Base-by-base conservation (phyloP, 768 basidiomycete species). In the Kwoniella sp. region DNA sequence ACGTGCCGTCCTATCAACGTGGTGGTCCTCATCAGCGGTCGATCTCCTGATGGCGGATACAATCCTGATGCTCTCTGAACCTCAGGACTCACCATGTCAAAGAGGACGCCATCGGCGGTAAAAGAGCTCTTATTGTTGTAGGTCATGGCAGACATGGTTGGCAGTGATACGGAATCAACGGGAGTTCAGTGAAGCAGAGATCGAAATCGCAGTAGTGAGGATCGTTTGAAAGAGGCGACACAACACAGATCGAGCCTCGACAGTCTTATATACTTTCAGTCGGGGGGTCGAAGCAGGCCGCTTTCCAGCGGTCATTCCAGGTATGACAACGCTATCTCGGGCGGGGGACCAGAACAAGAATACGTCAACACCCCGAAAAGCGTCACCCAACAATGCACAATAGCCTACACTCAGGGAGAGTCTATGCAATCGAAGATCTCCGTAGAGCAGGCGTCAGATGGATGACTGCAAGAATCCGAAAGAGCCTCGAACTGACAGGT, bases 1-100 rank as follows among this genome's bases (percentile, higher is more conserved):
- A 83, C 17, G 88, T 90, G 50, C 77, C 75, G 55, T 76, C 75
- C 75, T 72, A 61, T 52, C 17, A 9, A 30, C 22, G n/a, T n/a
- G n/a, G n/a, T n/a, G n/a, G n/a, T n/a, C 38, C 5, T n/a, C 23
- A 63, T 47, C 51, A 52, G 38, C 38, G 20, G 26, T 23, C 12
- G 15, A 54, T 12, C 11, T n/a, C n/a, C n/a, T n/a, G n/a, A n/a
- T n/a, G n/a, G n/a, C n/a, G n/a, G 8, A n/a, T 38, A 12, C 47
- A 15, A 25, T 31, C 12, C 28, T 60, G 25, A 25, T 31, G 26
- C 17, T n/a, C n/a, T n/a, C n/a, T n/a, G 31, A 47, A 56, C 20
- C 17, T 9, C 37, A n/a, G n/a, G n/a, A 55, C 70, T 61, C 55
- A 70, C 72, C 74, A 76, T 76, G 52, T 76, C 74, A 50, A 76